Conservation (phyloP, 1,139 yeast species). For the Blastobotrys buckinghamii region DNA sequence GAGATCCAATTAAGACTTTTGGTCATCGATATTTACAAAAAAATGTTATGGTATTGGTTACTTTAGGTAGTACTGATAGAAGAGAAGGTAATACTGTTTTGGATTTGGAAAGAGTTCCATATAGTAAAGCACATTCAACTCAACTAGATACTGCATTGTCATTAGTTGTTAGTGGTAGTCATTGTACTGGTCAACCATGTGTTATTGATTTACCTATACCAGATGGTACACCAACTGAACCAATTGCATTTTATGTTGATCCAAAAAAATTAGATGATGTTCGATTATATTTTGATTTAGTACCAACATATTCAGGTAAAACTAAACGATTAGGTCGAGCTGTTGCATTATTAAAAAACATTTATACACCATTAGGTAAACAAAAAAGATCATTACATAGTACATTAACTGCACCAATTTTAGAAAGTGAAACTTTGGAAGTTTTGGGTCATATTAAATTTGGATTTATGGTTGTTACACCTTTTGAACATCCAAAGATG, state of each 20-base stretch:
- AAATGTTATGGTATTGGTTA: conserved; percentile 62
- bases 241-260: conserved; percentile 67
- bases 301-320: conserved; percentile 76
- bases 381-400: conserved; percentile 63
- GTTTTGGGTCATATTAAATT: conserved; percentile 73
- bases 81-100: conserved; percentile 58
- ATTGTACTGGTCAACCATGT: conserved; percentile 53
- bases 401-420: conserved; percentile 67
- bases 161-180: conserved; percentile 54
- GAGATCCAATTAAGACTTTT: conserved; percentile 54
- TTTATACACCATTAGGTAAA: conserved; percentile 64
- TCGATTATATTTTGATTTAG: conserved; percentile 74
- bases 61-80: conserved; percentile 81
- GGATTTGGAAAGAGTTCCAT: conserved; percentile 65
- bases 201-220: conserved; percentile 79
- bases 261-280: conserved; percentile 44
- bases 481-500: conserved; percentile 71
- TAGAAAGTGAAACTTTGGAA: conserved; percentile 66
- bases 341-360: conserved; percentile 63
- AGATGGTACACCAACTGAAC: conserved; percentile 78
- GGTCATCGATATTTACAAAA: conserved; percentile 72
- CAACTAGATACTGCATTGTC: conserved; percentile 87
- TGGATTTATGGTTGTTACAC: conserved; percentile 64
- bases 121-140: conserved; percentile 69
- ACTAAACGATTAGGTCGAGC: conserved; percentile 70